A percentile compares a stretch with the other conserved stretches of the same genome.
These are phyloP conservation scores for Lizonia empirigonia DNA, from an alignment of 2,329 filamentous ascomycete species.

Conservation along the genomic window DNA sequence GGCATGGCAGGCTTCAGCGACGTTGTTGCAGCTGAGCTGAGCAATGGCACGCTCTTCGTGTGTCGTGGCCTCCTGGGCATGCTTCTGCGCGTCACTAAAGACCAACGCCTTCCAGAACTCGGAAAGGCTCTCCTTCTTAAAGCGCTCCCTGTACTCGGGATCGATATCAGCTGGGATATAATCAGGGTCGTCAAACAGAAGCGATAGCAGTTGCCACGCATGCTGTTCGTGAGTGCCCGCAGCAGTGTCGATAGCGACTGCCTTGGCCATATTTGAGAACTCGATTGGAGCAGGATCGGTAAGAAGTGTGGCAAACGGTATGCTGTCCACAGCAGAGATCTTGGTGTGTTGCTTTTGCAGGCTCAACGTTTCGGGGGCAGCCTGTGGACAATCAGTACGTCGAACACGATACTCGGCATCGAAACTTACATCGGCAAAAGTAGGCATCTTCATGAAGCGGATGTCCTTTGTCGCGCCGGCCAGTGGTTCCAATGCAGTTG, in stretches of 20 bases:
- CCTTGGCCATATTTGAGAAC: slow-evolving; percentile 58
- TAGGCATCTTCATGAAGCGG: slow-evolving; percentile 67
- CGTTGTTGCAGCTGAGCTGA: slow-evolving; percentile 76
- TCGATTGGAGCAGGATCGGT: slow-evolving; percentile 56
- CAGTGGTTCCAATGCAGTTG: slow-evolving; percentile 62
- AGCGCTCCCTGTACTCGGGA: slow-evolving; percentile 47
- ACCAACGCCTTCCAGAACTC: slow-evolving; percentile 64
- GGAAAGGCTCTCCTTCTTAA: slow-evolving; percentile 67
- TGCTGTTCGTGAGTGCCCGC: slow-evolving; percentile 66
- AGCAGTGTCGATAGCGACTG: slow-evolving; percentile 45
- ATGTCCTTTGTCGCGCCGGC: slow-evolving; percentile 69
- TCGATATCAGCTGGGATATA: slow-evolving; percentile 48
- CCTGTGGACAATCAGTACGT: slow-evolving; percentile 48
- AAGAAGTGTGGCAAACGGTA: slow-evolving; percentile 64
- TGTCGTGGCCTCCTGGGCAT: slow-evolving; percentile 64
- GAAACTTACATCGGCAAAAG: slow-evolving; percentile 49
- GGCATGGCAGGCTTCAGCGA: slow-evolving; percentile 81
- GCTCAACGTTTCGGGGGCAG: slow-evolving; percentile 60
- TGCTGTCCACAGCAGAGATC: slow-evolving; percentile 51
- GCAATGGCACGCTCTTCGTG: slow-evolving; percentile 84
- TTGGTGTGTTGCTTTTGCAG: slow-evolving; percentile 63
- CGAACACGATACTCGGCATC: background rate
- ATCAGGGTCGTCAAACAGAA: slow-evolving; percentile 74
- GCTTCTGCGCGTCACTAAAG: slow-evolving; percentile 45
- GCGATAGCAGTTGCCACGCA: slow-evolving; percentile 84